Evolutionary conservation across 768 basidiomycete genomes (phyloP), one percentile per base, ranked within the genome.

Genomic region (Sarcodon sp.): DNA sequence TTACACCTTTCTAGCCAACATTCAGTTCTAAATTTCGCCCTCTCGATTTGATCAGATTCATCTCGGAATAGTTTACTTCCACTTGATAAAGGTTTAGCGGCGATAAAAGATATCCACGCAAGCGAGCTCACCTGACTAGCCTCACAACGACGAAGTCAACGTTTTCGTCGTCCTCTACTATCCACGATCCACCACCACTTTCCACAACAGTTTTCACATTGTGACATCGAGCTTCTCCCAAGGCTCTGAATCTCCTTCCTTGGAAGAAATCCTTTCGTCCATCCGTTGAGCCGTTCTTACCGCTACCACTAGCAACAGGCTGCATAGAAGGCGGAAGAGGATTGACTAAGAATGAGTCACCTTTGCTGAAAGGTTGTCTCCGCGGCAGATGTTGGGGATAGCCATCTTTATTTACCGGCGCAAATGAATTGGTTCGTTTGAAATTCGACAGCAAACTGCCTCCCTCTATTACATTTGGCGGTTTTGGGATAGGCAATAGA

Each of bases 1-100:
- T 90, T 73, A 55, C 87, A 94, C 39, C 76, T 76, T 61, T 97
- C 92, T 1, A 97, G 69, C 92, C 92, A 97, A 59, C 88, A 93
- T 61, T 96, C 92, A 0, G 92, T 94, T 39, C 91, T 76, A 56
- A 80, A 88, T 54, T 78, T 81, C 3, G 54, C 47, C 43, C 75
- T 70, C 52, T 69, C 55, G 0, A 34, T 9, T 6, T 66, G 62
- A 47, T 80, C 77, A 5, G 61, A 57, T 57, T 87, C 84, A 33
- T 73, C 70, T 3, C 62, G 65, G 53, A 71, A 86, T n/a, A 85
- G 53, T 52, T 77, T 77, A 54, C 81, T 85, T 27, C 84, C 86
- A 55, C 86, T 88, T 7, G 13, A 47, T 8, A n/a, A 44, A 33
- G 8, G 38, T 27, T 27, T 27, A 27, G 21, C 21, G 21, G 21